Evolutionary conservation across 495 filamentous ascomycete species (phyloP), one percentile per base, ranked within the genome.

Genomic region (Penicillium riverlandense): DNA sequence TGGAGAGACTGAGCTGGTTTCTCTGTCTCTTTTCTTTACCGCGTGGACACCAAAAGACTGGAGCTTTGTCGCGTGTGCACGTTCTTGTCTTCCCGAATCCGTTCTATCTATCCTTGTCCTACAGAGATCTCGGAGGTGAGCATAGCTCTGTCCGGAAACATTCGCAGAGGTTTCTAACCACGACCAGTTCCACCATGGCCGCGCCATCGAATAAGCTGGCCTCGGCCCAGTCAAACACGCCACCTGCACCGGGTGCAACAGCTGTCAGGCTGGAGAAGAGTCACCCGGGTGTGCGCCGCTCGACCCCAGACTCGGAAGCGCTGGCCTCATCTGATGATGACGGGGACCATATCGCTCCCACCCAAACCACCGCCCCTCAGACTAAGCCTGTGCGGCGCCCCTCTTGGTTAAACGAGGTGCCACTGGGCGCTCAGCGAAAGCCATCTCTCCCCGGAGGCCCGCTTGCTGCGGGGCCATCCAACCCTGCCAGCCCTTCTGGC

Each of bases 251-350:
- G 27, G 45, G 72, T 28, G 73, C 53, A 53, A 84, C 72, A 32
- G 74, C 78, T 28, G 69, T 84, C 22, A 69, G 86, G 38, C 72
- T 85, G 13, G 88, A 92, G 44, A 90, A 86, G 58, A 69, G 83
- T 41, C 82, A 85, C 50, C 65, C 68, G 7, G 74, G 71, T 37
- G 66, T 79, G 34, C 80, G 86, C 50, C 83, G 84, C 43, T 88
- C 88, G 12, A 95, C 90, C 6, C 90, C 90, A 11, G 90, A 95
- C 55, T 95, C 90, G 7, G 90, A 96, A 57, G 90, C 90, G 35
- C 68, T 96, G 38, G 88, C 85, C 32, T 95, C 90, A 47, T 95
- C 90, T 3, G 90, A 96, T 57, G 90, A 96, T 54, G 90, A 96
- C 58, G 76, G 69, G 30, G 89, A 76, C 29, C 73, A 78, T 48